Percentiles rank a stretch among this genome's conserved stretches.
Conservation (phyloP, 1,284 basidiomycete genomes). For the Fistulina hepatica region DNA sequence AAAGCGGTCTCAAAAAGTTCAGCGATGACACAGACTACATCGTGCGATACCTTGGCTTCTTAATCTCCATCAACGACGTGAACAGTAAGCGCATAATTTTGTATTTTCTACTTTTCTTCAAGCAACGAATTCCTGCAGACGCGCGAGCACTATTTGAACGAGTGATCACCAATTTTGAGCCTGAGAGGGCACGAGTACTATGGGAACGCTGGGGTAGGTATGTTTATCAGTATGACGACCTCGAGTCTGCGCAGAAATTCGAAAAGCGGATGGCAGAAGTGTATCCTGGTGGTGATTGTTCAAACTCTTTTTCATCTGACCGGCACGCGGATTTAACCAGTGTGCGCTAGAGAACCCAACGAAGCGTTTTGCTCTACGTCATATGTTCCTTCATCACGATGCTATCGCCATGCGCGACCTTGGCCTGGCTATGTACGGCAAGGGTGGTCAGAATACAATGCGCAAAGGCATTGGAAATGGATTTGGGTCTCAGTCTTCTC, state of each 20-base stretch:
- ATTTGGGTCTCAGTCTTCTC: background rate
- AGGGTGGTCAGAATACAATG: background rate
- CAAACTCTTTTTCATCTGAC: constrained; percentile 6
- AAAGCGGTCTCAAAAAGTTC: constrained; percentile 85
- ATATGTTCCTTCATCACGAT: constrained; percentile 82
- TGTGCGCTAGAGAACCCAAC: constrained; percentile 64
- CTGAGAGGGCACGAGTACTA: constrained; percentile 73
- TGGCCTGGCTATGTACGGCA: constrained; percentile 44
- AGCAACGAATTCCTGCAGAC: constrained; percentile 39
- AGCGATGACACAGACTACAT: constrained; percentile 81
- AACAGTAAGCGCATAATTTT: constrained; percentile 53
- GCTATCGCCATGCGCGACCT: constrained; percentile 85
- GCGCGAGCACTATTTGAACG: constrained; percentile 93
- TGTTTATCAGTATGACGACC: constrained; percentile 91
- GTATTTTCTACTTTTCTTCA: constrained; percentile 3
- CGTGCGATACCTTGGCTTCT: constrained; percentile 81
- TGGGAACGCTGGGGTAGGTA: constrained; percentile 97
- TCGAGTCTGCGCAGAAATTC: constrained; percentile 82
- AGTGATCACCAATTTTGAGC: constrained; percentile 67
- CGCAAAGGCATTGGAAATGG: background rate
- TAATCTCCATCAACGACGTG: constrained; percentile 93
- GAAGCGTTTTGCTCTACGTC: constrained; percentile 84
- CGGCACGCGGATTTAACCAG: constrained; percentile 1
- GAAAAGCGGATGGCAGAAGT: constrained; percentile 82
- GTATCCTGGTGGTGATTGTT: constrained; percentile 65